Conservation (phyloP, 805 yeast genomes). For the Suhomyces sp. region DNA sequence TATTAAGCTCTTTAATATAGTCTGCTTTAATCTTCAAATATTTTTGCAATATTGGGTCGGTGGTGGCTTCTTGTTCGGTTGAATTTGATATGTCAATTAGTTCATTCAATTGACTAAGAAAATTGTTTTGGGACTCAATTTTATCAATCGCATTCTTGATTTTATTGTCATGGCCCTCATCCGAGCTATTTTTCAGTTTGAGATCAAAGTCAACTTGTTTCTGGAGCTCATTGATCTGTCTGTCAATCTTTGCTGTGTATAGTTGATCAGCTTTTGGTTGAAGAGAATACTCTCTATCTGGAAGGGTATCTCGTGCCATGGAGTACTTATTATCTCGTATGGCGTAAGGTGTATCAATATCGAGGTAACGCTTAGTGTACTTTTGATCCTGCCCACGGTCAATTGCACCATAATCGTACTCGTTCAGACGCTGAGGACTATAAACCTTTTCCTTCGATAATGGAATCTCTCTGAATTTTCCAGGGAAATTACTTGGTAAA, state of each 20-base stretch:
- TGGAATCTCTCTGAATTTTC: slow-evolving; percentile 11
- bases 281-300: too few relatives aligned
- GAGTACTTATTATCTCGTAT: background rate
- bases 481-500: slow-evolving; percentile 21
- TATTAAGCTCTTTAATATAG: slow-evolving; percentile 28
- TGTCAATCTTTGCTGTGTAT: slow-evolving; percentile 2
- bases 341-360: slow-evolving; percentile 1
- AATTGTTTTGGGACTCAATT: slow-evolving; percentile 15
- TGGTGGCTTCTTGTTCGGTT: slow-evolving; percentile 9
- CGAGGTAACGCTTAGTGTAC: slow-evolving; percentile 1
- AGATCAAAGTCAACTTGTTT: slow-evolving; percentile 3
- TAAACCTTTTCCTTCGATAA: background rate
- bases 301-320: too few relatives aligned
- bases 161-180: background rate
- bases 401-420: background rate
- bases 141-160: slow-evolving; percentile 5
- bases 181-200: background rate
- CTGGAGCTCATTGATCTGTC: slow-evolving; percentile 2
- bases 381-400: too few relatives aligned
- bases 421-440: too few relatives aligned
- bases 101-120: slow-evolving; percentile 22
- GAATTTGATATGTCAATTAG: slow-evolving; percentile 18
- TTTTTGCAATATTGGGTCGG: slow-evolving; percentile 8
- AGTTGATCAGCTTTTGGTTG: slow-evolving; percentile 1
- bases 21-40: slow-evolving; percentile 25